Evolutionary conservation across 2,329 filamentous ascomycete species (phyloP).

Genomic region (Periglandula ipomoeae): DNA sequence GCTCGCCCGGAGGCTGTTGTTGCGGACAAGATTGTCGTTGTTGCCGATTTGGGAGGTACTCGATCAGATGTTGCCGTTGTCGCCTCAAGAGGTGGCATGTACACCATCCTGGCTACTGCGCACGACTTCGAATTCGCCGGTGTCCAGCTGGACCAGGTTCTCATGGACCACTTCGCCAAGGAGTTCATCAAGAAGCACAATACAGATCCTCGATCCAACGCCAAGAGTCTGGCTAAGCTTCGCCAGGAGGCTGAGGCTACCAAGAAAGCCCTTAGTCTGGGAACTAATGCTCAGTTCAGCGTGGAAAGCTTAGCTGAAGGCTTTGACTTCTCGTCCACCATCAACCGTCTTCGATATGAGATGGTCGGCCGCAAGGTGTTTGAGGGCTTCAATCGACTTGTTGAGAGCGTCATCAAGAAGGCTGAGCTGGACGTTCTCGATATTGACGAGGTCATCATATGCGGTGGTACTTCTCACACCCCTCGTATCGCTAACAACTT

Average conservation of each 20-base stretch:
- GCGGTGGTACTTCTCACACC: constrained; percentile 86
- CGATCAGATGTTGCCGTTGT: constrained; percentile 87
- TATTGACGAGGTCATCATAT: constrained; percentile 88
- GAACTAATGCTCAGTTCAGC: constrained; percentile 81
- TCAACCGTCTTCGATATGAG: constrained; percentile 92
- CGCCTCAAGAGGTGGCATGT: constrained; percentile 88
- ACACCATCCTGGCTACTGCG: constrained; percentile 84
- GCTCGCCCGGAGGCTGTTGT: constrained; percentile 66
- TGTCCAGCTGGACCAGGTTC: constrained; percentile 74
- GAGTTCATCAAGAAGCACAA: constrained; percentile 98
- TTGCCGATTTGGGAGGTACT: constrained; percentile 87
- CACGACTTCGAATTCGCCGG: constrained; percentile 95
- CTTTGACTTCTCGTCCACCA: constrained; percentile 80
- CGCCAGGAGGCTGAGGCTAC: constrained; percentile 83
- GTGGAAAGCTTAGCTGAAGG: constrained; percentile 86
- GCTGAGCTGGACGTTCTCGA: constrained; percentile 86
- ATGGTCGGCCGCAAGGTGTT: constrained; percentile 81
- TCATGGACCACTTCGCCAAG: constrained; percentile 96
- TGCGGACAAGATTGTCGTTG: constrained; percentile 81
- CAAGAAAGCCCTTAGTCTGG: constrained; percentile 86
- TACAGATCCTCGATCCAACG: constrained; percentile 74
- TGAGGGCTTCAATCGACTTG: constrained; percentile 75
- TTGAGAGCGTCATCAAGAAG: constrained; percentile 82
- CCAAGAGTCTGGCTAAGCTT: constrained; percentile 79
- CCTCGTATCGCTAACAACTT: constrained; percentile 84